Percentiles rank a stretch among this genome's conserved stretches.
These are phyloP conservation scores for Tetradesmus obliquus DNA, from an alignment of 139 green algal genomes.

Conservation along the genomic window DNA sequence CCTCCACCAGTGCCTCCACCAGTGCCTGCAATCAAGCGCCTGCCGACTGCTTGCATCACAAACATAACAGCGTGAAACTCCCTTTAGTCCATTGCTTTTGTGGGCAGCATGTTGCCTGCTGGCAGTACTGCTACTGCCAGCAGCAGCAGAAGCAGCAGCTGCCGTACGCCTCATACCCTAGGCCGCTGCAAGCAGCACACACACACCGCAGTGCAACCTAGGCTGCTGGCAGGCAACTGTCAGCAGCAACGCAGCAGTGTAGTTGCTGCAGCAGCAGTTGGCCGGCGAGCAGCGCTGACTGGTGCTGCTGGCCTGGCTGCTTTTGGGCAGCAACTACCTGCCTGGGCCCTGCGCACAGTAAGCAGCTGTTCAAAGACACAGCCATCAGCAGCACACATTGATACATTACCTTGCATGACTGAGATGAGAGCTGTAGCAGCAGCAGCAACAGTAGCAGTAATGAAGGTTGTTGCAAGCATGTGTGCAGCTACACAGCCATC, in stretches of 20 bases:
- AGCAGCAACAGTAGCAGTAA: not conserved
- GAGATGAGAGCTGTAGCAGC: not conserved
- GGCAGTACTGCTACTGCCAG: not conserved
- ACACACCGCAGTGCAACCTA: not conserved
- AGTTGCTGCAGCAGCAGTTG: constrained; percentile 16
- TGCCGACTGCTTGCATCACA: no score
- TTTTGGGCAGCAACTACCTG: not conserved
- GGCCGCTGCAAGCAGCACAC: not conserved
- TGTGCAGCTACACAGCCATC: not conserved
- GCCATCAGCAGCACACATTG: not conserved
- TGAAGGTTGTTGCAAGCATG: not conserved
- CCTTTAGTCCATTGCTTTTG: not conserved
- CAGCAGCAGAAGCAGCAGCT: not conserved
- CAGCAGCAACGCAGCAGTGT: not conserved
- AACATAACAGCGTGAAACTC: no score
- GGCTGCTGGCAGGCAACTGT: not conserved
- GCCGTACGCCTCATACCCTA: not conserved
- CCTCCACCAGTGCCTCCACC: not conserved
- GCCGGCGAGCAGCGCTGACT: not conserved
- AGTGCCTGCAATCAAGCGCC: no score
- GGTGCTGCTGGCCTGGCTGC: not conserved
- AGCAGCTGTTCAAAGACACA: not conserved
- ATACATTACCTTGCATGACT: not conserved
- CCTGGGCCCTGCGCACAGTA: not conserved
- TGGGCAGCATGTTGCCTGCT: not conserved